Evolutionary conservation across 1,139 yeast species (phyloP).

Genomic region (Candida sanyaensis): DNA sequence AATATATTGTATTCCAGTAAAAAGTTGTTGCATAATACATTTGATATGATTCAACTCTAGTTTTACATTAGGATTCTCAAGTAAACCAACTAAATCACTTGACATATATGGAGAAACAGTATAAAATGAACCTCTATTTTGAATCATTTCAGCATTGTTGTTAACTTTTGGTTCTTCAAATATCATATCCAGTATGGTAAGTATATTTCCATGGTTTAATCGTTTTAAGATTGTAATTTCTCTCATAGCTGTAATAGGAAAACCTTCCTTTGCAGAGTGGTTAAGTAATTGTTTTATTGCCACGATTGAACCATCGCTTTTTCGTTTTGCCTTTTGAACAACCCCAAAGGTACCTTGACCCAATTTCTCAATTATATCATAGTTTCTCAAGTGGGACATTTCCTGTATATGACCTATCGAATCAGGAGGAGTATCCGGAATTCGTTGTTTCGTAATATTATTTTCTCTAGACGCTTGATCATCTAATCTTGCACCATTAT

Average conservation of each 20-base stretch:
- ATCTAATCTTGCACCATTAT: neutral
- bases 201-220: slow-evolving; percentile 67
- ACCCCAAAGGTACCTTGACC: slow-evolving; percentile 55
- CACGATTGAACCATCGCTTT: slow-evolving; percentile 33
- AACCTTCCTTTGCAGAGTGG: slow-evolving; percentile 86
- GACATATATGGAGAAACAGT: slow-evolving; percentile 95
- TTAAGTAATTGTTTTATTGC: slow-evolving; percentile 77
- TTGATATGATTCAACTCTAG: slow-evolving; percentile 72
- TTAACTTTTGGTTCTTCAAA: slow-evolving; percentile 56
- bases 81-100: slow-evolving; percentile 88
- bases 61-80: slow-evolving; percentile 76
- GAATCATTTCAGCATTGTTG: slow-evolving; percentile 32
- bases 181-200: slow-evolving; percentile 82
- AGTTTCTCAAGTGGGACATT: slow-evolving; percentile 36
- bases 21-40: slow-evolving; percentile 76
- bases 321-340: slow-evolving; percentile 44
- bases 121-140: slow-evolving; percentile 60
- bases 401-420: slow-evolving; percentile 17
- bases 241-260: slow-evolving; percentile 93
- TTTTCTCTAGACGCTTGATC: neutral
- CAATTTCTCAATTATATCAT: slow-evolving; percentile 37
- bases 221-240: slow-evolving; percentile 84
- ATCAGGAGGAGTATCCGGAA: slow-evolving; percentile 2
- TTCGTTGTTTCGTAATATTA: neutral
- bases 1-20: slow-evolving; percentile 78